phyloP scores from a whole-genome alignment of 1,139 yeast genomes.

The Blastobotrys aristatus region DNA sequence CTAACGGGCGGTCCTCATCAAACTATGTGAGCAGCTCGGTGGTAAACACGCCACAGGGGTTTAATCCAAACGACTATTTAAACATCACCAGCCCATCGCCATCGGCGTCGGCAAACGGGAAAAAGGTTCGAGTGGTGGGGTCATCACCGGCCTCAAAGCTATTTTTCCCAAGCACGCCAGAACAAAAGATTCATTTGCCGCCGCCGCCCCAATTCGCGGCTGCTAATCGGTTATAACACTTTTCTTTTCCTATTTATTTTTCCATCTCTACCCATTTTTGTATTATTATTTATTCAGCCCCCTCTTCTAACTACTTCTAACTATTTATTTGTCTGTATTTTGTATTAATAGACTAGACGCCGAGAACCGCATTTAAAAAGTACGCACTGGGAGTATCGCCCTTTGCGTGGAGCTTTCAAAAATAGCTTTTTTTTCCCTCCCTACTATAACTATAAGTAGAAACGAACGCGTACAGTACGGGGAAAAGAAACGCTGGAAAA shows the following conservation, averaged over 20 bases:
- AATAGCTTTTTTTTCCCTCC: too few relatives aligned
- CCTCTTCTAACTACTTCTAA: too few relatives aligned
- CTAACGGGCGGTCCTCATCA: slow-evolving; percentile 28
- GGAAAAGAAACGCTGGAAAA: not conserved
- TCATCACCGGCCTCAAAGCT: not conserved
- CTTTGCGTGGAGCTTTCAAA: too few relatives aligned
- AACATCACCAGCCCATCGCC: slow-evolving; percentile 77
- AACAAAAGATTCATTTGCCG: slow-evolving; percentile 5
- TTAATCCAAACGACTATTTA: slow-evolving; percentile 78
- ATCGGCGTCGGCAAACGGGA: not conserved
- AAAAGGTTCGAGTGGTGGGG: not conserved
- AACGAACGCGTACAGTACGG: too few relatives aligned
- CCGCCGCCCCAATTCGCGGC: slow-evolving; percentile 1
- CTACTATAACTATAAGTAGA: too few relatives aligned
- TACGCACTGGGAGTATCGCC: too few relatives aligned
- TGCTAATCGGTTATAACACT: not conserved
- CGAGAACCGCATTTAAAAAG: too few relatives aligned
- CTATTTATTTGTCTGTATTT: too few relatives aligned
- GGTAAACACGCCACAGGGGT: slow-evolving; percentile 45
- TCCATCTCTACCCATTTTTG: not conserved
- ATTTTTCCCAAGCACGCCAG: slow-evolving; percentile 7
- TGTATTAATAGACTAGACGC: too few relatives aligned
- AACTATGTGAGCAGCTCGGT: not conserved
- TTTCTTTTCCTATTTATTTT: not conserved
- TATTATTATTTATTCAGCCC: too few relatives aligned